Evolutionary conservation across 2,329 filamentous ascomycete species (phyloP).

Genomic region (Xylogone sp.): DNA sequence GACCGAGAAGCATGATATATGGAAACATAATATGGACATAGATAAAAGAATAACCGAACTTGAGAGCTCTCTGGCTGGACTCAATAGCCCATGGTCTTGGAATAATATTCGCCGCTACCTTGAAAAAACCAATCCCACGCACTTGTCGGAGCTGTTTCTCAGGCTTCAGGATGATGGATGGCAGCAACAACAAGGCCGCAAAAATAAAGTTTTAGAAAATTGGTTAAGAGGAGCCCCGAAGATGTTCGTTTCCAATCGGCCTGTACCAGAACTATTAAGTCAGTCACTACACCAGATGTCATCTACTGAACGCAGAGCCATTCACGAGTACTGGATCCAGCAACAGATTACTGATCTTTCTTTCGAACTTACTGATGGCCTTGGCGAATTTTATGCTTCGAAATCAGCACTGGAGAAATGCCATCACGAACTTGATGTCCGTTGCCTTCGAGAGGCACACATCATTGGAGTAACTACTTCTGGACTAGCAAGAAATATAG

Average conservation of each 20-base stretch:
- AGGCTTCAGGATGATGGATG: constrained; percentile 15
- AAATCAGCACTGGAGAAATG: constrained; percentile 16
- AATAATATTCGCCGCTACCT: constrained; percentile 16
- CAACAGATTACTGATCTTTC: constrained; percentile 12
- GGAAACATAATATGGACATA: constrained; percentile 16
- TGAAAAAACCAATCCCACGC: constrained; percentile 10
- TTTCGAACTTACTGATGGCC: constrained; percentile 12
- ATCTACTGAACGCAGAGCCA: constrained; percentile 9
- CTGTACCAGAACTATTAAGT: constrained; percentile 11
- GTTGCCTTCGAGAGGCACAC: constrained; percentile 31
- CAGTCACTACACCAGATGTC: constrained; percentile 16
- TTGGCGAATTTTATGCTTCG: constrained; percentile 15
- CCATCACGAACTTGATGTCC: constrained; percentile 17
- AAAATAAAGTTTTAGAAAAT: constrained; percentile 16
- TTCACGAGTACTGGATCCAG: constrained; percentile 16
- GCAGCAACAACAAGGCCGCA: constrained; percentile 16
- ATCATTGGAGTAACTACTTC: constrained; percentile 50
- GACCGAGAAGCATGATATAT: constrained; percentile 17
- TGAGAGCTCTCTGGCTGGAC: constrained; percentile 13
- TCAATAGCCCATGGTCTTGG: constrained; percentile 19
- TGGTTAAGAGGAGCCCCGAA: constrained; percentile 18
- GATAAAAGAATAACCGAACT: constrained; percentile 12
- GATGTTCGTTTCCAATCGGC: constrained; percentile 15
- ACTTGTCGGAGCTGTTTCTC: constrained; percentile 16
- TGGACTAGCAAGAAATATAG: constrained; percentile 43